Base-by-base conservation (phyloP, 352 stramenopile species). In the Pythium aquatile region DNA sequence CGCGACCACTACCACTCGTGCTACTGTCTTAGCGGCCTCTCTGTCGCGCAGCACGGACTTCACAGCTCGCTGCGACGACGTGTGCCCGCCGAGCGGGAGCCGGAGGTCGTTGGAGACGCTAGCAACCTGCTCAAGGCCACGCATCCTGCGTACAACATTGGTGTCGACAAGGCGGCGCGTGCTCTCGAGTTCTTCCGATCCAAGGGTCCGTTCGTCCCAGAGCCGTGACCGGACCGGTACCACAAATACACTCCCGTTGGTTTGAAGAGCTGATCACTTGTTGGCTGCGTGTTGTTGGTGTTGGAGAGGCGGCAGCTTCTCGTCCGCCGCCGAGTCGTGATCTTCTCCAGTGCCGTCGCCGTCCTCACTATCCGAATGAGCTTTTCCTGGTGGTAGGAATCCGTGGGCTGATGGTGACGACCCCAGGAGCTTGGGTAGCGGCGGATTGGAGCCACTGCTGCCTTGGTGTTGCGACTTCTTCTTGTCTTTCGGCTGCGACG, bases 1-100 rank as follows among this genome's bases (percentile, higher is more conserved):
- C 80, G 96, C 52, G 98, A 99, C 73, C 98, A 99, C 72, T 99
- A 99, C 76, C 98, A 99, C 81, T 98, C 93, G 26, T 99, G 97
- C 76, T 99, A 99, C 83, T 98, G 97, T 66, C 77, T 99, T 16
- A 98, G 89, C 65, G 97, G 97, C 2, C 74, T 99, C 26, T 98
- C 94, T 9, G 78, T 98, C 40, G 80, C 93, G 3, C 96, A 99
- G 77, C 89, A 98, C 63, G 81, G 87, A 51, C 28, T 72, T 1
- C 65, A 33, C 29, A 32, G 10, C 28, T 60, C 53, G 10, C 32
- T 61, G 29, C 55, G 63, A 51, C 63, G 55, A n/a, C 63, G 63
- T 13, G 40, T 58, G 4, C 72, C 80, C 28, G 74, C 70, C 24
- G 46, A 53, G 16, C 58, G 63, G 3, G 68, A 66, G 10, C 79